Evolutionary conservation across 2,329 filamentous ascomycete genomes (phyloP), one percentile per base, ranked within the genome.

Genomic region (Knoxdaviesia proteae): DNA sequence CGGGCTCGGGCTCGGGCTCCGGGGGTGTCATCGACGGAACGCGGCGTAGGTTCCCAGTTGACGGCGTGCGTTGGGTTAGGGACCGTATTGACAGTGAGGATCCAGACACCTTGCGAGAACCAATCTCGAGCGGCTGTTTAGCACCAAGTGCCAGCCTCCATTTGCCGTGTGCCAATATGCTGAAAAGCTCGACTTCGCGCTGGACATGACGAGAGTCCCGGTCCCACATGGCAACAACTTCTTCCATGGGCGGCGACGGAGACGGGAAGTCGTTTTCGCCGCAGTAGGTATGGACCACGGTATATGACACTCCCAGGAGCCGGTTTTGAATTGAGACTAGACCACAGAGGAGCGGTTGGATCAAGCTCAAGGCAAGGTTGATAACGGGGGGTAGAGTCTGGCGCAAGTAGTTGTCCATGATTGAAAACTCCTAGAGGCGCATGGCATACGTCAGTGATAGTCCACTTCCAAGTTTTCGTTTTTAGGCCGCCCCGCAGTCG

Each of bases 321-420:
- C 75, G 72, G 54, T 86, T 86, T 56, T 88, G 83, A 32, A 86
- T 75, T 53, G 80, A 67, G 38, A 88, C 74, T 52, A 87, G 78
- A 34, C 70, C 68, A 36, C 69, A 68, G 7, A 87, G 66, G 20
- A 92, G 63, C 42, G 75, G 73, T 32, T 82, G 80, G 8, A 88
- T 67, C n/a, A 92, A 63, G 30, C 69, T 78, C 54, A 84, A 83
- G 4, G 77, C 69, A 7, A 80, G 76, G 3, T 69, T 61, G 42
- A 87, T 73, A 6, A 93, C 62, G 1, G 72, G 74, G 6, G 84
- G 84, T 2, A 92, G 69, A 10, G 71, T 74, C 47, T 74, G 64
- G 52, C 75, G 75, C 34, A 93, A 64, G 56, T 82, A 77, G 32
- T 80, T 72, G 54, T 93, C 84, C 38, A 81, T 77, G 36, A 72